A percentile compares a stretch with the other conserved stretches of the same genome.
Conservation (phyloP, 441 rosid genomes). For the Mallotus repandus region DNA sequence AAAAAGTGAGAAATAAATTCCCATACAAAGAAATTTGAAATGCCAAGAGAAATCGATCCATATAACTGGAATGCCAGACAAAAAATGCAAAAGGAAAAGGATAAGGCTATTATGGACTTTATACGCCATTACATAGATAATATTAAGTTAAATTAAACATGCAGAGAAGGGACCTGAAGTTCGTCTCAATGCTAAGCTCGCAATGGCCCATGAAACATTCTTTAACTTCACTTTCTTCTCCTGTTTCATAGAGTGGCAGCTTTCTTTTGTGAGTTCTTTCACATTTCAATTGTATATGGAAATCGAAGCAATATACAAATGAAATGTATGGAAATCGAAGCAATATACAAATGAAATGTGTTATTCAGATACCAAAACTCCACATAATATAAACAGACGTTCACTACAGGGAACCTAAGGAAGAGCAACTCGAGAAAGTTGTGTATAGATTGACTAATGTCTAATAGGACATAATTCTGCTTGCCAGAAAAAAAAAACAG, state of each 20-base stretch:
- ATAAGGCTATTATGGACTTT: not conserved
- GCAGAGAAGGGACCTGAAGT: slow-evolving; percentile 56
- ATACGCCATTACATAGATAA: slow-evolving; percentile 1
- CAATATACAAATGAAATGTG: not conserved
- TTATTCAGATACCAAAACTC: not conserved
- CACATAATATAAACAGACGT: not conserved
- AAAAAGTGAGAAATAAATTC: not conserved
- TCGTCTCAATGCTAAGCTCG: slow-evolving; percentile 69
- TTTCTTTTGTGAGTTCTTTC: slow-evolving; percentile 26
- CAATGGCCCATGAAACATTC: slow-evolving; percentile 89
- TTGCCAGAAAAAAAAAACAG: not conserved
- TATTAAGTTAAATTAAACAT: not conserved
- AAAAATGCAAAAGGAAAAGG: not conserved
- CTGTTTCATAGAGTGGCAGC: slow-evolving; percentile 41
- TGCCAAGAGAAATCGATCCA: not conserved
- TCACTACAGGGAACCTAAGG: not conserved
- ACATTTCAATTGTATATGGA: slow-evolving; percentile 14
- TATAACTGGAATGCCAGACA: not conserved
- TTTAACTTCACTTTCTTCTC: slow-evolving; percentile 69
- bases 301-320: no score
- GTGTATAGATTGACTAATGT: not conserved
- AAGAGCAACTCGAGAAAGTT: slow-evolving; percentile 4
- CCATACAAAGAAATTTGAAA: not conserved
- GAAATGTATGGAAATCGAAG: no score
- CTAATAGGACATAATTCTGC: not conserved